These are phyloP conservation scores for Asparagopsis taxiformis DNA, from an alignment of 31 red algal genomes.

Conservation along the genomic window DNA sequence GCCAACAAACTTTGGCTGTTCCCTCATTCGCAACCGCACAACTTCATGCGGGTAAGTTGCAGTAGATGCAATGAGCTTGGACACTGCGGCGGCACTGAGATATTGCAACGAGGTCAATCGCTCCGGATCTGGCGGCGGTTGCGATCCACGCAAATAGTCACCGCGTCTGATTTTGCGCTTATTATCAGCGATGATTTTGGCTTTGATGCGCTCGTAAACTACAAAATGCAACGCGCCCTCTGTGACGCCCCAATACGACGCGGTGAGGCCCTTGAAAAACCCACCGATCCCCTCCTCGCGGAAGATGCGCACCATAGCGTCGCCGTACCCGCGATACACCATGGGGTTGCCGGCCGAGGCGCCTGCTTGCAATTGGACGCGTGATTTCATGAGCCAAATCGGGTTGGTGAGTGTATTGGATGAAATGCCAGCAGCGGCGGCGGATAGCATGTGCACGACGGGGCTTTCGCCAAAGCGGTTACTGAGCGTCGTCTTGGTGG, in stretches of 20 bases:
- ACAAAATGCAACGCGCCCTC: constrained; percentile 96
- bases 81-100: constrained; percentile 66
- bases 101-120: constrained; percentile 61
- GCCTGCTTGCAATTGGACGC: constrained; percentile 90
- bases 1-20: constrained; percentile 71
- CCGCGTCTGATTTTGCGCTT: constrained; percentile 18
- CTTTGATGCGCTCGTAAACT: constrained; percentile 90
- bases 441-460: constrained; percentile 85
- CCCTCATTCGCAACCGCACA: constrained; percentile 85
- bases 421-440: constrained; percentile 82
- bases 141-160: constrained; percentile 10
- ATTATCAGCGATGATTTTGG: constrained; percentile 48
- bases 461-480: constrained; percentile 57
- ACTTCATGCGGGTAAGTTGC: constrained; percentile 97
- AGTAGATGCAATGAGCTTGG: constrained; percentile 85
- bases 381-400: constrained; percentile 95
- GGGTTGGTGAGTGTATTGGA: constrained; percentile 96
- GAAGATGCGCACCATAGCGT: constrained; percentile 81
- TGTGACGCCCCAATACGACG: constrained; percentile 87
- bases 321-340: constrained; percentile 72
- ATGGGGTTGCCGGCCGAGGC: constrained; percentile 30
- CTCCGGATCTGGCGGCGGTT: constrained; percentile 15
- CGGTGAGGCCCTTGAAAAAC: constrained; percentile 86
- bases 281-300: constrained; percentile 87
- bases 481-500: constrained; percentile 66